Percentiles rank a stretch among this genome's conserved stretches.
Evolutionary conservation across 225 moss, liverwort and hornwort genomes (phyloP).

Genomic region (Polytrichum formosum): DNA sequence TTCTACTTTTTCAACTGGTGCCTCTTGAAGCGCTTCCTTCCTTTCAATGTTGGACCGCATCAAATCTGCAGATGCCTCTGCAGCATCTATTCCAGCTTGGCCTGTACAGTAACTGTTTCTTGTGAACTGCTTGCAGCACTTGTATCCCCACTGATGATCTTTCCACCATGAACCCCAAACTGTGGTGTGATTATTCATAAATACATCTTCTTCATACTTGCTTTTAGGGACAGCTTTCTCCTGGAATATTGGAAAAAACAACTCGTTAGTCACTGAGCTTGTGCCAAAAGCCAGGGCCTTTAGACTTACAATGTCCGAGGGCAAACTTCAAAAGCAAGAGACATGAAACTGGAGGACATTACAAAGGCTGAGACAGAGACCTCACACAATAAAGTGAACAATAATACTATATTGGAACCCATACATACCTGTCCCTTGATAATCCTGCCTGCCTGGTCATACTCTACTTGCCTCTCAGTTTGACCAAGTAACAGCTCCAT

Average conservation of each 20-base stretch:
- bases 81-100: constrained; percentile 96
- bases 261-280: background rate
- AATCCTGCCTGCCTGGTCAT: constrained; percentile 94
- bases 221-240: constrained; percentile 98
- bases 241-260: constrained; percentile 26
- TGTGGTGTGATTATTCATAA: constrained; percentile 90
- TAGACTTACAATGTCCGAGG: too few species aligned
- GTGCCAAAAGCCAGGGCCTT: too few species aligned
- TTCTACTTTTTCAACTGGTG: constrained; percentile 68
- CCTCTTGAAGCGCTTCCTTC: constrained; percentile 77
- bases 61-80: constrained; percentile 91
- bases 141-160: constrained; percentile 96
- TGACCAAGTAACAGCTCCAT: constrained; percentile 93
- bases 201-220: constrained; percentile 96
- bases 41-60: constrained; percentile 88
- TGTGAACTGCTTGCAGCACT: constrained; percentile 90
- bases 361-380: too few species aligned
- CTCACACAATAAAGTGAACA: too few species aligned
- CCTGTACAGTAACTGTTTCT: constrained; percentile 99
- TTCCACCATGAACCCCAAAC: constrained; percentile 99
- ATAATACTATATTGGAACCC: background rate
- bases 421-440: constrained; percentile 77
- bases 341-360: background rate
- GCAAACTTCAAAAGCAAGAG: background rate
- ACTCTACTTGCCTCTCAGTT: constrained; percentile 97